These are phyloP conservation scores for Medicago lupulina DNA, from an alignment of 306 rosid genomes.

Conservation along the genomic window DNA sequence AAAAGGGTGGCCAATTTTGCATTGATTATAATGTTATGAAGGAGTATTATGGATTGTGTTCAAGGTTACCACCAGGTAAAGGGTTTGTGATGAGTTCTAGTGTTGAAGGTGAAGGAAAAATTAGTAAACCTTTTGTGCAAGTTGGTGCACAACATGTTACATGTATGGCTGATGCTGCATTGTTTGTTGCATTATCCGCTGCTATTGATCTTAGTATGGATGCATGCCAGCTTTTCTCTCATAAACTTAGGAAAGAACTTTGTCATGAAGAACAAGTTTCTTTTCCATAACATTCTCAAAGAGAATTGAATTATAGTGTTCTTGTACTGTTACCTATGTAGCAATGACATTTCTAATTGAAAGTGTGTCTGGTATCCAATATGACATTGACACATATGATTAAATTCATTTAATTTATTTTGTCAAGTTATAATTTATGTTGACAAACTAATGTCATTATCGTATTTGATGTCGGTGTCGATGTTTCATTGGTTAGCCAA, in stretches of 20 bases:
- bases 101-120: conserved; percentile 86
- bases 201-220: conserved; percentile 99
- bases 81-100: conserved; percentile 91
- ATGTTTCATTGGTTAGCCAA: conserved; percentile 41
- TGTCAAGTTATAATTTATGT: neutral
- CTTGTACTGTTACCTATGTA: neutral
- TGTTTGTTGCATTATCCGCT: conserved; percentile 84
- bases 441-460: neutral
- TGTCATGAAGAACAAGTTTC: conserved; percentile 69
- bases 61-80: conserved; percentile 57
- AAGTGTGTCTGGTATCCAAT: neutral
- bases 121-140: conserved; percentile 80
- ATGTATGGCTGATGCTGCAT: conserved; percentile 94
- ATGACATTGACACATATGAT: neutral
- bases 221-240: conserved; percentile 84
- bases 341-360: neutral
- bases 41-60: conserved; percentile 51
- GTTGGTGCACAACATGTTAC: conserved; percentile 91
- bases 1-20: conserved; percentile 83
- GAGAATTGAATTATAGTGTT: neutral
- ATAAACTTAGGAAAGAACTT: conserved; percentile 86
- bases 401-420: neutral
- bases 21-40: conserved; percentile 59
- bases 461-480: too few species aligned
- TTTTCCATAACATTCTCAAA: conserved; percentile 19